Base-by-base conservation (phyloP, 192 early-diverging fungal genomes). In the Entophlyctis luteolus region DNA sequence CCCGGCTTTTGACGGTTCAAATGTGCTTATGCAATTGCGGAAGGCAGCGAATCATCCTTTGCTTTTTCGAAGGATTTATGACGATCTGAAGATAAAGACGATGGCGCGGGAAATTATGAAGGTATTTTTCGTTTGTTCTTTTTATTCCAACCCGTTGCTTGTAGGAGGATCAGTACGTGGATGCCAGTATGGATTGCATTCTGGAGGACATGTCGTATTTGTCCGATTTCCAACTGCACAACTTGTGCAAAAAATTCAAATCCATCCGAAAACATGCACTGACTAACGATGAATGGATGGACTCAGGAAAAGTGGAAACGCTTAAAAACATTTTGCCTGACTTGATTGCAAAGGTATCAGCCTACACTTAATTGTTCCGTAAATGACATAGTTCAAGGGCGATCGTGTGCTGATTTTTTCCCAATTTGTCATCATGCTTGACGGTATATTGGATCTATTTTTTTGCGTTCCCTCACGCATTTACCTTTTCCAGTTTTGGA, bases 21-120 rank as follows among this genome's bases (percentile, higher is more conserved):
- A 81, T 48, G 36, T 74, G 8, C 65, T 94, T 20, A 91, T 96
- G 87, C 77, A 92, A 48, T 78, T 96, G 65, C 82, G 94, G 22
- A 96, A 96, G 68, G 87, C 84, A 0, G 86, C 93, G 5, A 85
- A 89, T 65, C 94, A 96, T 70, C 94, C 91, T 8, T 68, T 96
- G 70, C 72, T 96, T 0, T 74, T 91, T 59, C 74, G 94, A 49
- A 72, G 80, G 50, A 63, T 76, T 1, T 96, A 91, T 70, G 75
- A 71, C 0, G 75, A 83, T 60, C 70, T 65, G 0, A 76, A 73
- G 38, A 48, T 96, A 2, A 65, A 75, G 45, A 65, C 75, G 10
- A 94, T 96, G 84, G 81, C 89, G 22, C 84, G 83, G 55, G 68
- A 62, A 37, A 83, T 94, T 23, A 81, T 79, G 70, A 68, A 57